Percentiles rank a stretch among this genome's conserved stretches.
Evolutionary conservation across 2,329 filamentous ascomycete species (phyloP).

Genomic region (Cryphonectria japonica): DNA sequence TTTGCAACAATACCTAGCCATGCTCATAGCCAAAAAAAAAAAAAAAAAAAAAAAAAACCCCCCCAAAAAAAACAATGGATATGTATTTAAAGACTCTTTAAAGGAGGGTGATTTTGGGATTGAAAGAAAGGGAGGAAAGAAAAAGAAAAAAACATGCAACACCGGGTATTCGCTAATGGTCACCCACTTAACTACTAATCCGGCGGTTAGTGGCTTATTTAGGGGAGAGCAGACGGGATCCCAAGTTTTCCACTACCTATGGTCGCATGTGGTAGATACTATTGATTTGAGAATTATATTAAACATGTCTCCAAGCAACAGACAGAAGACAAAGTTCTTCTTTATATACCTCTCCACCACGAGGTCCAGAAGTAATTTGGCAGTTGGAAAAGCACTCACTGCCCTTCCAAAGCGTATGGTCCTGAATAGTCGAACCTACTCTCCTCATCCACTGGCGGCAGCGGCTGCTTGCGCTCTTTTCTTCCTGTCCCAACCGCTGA

Average conservation of each 20-base stretch:
- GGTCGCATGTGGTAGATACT: neutral
- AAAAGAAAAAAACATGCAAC: neutral
- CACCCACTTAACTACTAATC: slow-evolving; percentile 1
- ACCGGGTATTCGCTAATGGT: slow-evolving; percentile 1
- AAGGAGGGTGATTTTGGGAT: neutral
- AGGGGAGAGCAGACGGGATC: neutral
- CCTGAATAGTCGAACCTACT: neutral
- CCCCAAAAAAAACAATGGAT: too few species aligned
- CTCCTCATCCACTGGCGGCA: neutral
- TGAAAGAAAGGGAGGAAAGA: neutral
- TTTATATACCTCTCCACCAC: neutral
- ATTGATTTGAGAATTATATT: neutral
- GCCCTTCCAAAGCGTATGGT: neutral
- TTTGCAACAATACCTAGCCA: too few species aligned
- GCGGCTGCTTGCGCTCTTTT: neutral
- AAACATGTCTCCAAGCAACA: accelerated
- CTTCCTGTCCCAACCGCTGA: slow-evolving; percentile 43
- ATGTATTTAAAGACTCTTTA: too few species aligned
- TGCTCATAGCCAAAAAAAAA: too few species aligned
- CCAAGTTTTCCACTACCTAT: slow-evolving; percentile 1
- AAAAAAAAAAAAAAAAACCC: too few species aligned
- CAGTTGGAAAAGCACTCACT: neutral
- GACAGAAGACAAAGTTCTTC: too few species aligned
- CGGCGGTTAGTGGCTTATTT: neutral
- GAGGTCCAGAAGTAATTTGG: neutral